Evolutionary conservation across 805 yeast genomes (phyloP), one percentile per base, ranked within the genome.

Genomic region (Lipomyces japonicus): DNA sequence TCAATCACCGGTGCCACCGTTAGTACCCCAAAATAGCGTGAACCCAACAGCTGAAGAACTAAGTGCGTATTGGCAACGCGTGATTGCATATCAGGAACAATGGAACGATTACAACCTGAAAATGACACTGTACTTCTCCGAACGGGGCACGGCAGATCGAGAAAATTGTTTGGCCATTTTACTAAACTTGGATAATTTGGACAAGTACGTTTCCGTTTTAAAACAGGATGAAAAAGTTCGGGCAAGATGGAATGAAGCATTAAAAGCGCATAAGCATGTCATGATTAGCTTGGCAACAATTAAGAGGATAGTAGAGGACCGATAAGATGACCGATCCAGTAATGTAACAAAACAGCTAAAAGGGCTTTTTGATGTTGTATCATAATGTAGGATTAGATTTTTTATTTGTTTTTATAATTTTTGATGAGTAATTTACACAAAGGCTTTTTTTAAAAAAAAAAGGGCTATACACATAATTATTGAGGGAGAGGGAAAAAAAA

Each of bases 71-170:
- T 51, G 59, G 44, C 38, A 44, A 19, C 44, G 37, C 5, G 48
- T 63, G 7, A 48, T 51, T 16, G 35, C 10, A 6, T 63, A 63
- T 40, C 57, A 53, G 32, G 31, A 34, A 19, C 28, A 24, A 9
- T 63, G 67, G 67, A 58, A 51, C 31, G 58, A 58, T 19, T 63
- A 63, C 39, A 36, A 48, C 24, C 16, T 37, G 16, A 52, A 52
- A 26, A 60, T 63, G 46, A 52, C 55, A 7, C 18, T 37, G 9
- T 63, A 63, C 37, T 51, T 59, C 25, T 16, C 21, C n/a, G 62
- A 61, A 40, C 60, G 67, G 24, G 56, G 42, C 21, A 38, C 36
- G 22, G 65, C 67, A 2, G 63, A 63, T 44, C 26, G 22, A 14
- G 14, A 21, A 6, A 45, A 60, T 42, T 46, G 51, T 1, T 2